Evolutionary conservation across 495 filamentous ascomycete species (phyloP), one percentile per base, ranked within the genome.

Genomic region (Hyaloscypha bicolor): DNA sequence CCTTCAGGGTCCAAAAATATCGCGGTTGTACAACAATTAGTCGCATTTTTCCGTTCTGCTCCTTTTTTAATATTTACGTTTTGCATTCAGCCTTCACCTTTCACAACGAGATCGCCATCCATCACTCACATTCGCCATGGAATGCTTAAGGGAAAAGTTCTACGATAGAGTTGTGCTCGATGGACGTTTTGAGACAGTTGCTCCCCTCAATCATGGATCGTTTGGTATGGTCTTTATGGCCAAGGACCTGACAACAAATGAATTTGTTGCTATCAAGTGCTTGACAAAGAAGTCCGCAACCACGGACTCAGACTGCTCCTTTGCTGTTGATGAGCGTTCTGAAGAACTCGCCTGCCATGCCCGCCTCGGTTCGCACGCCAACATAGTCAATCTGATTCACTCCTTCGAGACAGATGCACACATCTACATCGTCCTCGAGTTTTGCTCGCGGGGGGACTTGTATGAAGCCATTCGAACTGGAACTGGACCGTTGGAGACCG

Each of bases 211-310:
- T 75, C 92, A 97, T 85, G 95, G 95, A 72, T 99, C 95, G 30
- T 99, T 97, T 75, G 95, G 95, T 69, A 93, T 96, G 91, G 95
- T 99, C 70, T 97, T 96, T 79, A 87, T 93, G 78, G 96, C 95
- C 62, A 90, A 82, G 72, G 94, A 99, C 78, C 83, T 82, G 65
- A 71, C 79, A 69, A 96, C 89, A 65, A 85, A 87, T 68, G 81
- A 94, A 64, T 82, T 87, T 63, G 95, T 99, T 65, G 95, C 95
- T 60, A 89, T 99, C 84, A 99, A 99, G 75, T 96, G 94, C 74
- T 77, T 97, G 75, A 90, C 91, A 70, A 98, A 97, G 83, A 84
- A 86, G 61, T 79, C 87, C 12, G 81, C 83, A 31, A 73, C 77
- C 66, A 83, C 83, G 45, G 78, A 80, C 42, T 75, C 80, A 37